Evolutionary conservation across 352 stramenopile genomes (phyloP).

Genomic region (Thalassiosira hispida): DNA sequence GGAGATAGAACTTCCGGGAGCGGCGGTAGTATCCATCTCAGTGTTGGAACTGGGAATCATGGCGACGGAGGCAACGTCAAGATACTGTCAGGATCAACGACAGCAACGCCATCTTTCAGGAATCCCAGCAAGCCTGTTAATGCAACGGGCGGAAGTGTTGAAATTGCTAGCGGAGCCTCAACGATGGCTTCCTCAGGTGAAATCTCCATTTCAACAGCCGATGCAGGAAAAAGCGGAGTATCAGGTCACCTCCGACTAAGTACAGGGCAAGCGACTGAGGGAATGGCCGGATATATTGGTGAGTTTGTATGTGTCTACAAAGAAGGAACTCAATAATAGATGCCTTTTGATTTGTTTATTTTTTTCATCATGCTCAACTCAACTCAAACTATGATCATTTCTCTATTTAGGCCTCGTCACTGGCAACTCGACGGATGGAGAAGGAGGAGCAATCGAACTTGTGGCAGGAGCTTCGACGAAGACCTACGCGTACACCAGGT

Average conservation of each 20-base stretch:
- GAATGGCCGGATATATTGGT: constrained; percentile 35
- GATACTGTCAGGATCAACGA: constrained; percentile 83
- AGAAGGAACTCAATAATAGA: neutral
- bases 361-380: too few relatives aligned
- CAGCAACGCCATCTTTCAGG: constrained; percentile 5
- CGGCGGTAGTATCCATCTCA: constrained; percentile 64
- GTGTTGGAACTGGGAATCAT: constrained; percentile 83
- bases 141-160: constrained; percentile 83
- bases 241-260: constrained; percentile 69
- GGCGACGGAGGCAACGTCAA: constrained; percentile 87
- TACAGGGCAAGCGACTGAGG: constrained; percentile 45
- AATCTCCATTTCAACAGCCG: constrained; percentile 64
- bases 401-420: constrained; percentile 18
- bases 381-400: neutral
- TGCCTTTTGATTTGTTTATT: too few relatives aligned
- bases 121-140: constrained; percentile 66
- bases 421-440: constrained; percentile 35
- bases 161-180: constrained; percentile 47
- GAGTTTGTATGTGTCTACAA: neutral
- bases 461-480: constrained; percentile 21
- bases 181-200: constrained; percentile 50
- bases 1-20: constrained; percentile 40
- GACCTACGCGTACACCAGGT: neutral
- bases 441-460: constrained; percentile 40
- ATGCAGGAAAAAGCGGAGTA: constrained; percentile 42